Evolutionary conservation across 768 basidiomycete genomes (phyloP).

Genomic region (Agrocybe praecox): DNA sequence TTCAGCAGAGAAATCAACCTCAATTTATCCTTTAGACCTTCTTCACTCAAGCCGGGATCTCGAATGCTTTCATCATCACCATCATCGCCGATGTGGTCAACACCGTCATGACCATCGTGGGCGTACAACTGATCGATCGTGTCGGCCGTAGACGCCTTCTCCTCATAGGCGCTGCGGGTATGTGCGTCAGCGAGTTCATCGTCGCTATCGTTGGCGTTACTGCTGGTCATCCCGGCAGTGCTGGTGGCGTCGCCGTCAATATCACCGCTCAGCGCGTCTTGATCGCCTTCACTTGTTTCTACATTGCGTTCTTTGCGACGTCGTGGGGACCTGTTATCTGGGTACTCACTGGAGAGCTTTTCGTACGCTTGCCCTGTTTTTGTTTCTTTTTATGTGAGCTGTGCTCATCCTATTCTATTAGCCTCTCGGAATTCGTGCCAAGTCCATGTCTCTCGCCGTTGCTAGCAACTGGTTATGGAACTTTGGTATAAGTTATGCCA

Average conservation of each 20-base stretch:
- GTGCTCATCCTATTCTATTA: too few species aligned
- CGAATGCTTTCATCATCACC: slow-evolving; percentile 58
- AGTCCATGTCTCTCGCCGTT: slow-evolving; percentile 73
- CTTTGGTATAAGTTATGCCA: slow-evolving; percentile 65
- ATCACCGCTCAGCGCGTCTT: slow-evolving; percentile 56
- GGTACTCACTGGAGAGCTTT: slow-evolving; percentile 75
- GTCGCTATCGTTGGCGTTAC: slow-evolving; percentile 49
- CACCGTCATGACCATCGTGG: slow-evolving; percentile 73
- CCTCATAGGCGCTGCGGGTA: slow-evolving; percentile 75
- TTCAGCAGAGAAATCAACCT: too few species aligned
- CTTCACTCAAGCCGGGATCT: slow-evolving; percentile 58
- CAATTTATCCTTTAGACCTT: slow-evolving; percentile 40
- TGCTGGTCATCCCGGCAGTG: slow-evolving; percentile 15
- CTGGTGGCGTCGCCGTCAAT: slow-evolving; percentile 28
- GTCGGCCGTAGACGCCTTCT: slow-evolving; percentile 81
- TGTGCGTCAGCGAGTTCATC: slow-evolving; percentile 84
- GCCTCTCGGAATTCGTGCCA: slow-evolving; percentile 76
- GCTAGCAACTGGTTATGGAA: slow-evolving; percentile 67
- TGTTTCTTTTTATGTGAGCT: too few species aligned
- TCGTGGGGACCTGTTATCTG: slow-evolving; percentile 77
- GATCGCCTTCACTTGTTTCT: slow-evolving; percentile 56
- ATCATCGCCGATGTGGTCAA: slow-evolving; percentile 68
- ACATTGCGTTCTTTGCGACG: slow-evolving; percentile 43
- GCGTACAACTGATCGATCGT: slow-evolving; percentile 76
- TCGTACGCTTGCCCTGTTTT: slow-evolving; percentile 20